A percentile compares a stretch with the other conserved stretches of the same genome.
phyloP scores from a whole-genome alignment of 2,329 filamentous ascomycete species.

The Xylariaceae sp. region DNA sequence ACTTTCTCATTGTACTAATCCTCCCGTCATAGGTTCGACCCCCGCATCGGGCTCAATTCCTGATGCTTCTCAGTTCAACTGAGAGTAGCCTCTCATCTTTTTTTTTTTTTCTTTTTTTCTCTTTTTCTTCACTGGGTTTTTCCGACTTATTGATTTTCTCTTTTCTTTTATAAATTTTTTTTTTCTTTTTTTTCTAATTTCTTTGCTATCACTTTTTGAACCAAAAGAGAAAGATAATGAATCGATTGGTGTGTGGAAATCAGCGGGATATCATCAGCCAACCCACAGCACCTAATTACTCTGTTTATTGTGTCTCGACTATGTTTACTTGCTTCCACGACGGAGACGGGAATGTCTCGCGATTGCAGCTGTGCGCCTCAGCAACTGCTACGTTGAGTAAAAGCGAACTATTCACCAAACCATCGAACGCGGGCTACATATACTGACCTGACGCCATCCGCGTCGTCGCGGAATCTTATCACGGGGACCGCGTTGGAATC shows the following conservation, averaged over 20 bases:
- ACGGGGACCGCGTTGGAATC: background rate
- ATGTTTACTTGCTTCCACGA: no score
- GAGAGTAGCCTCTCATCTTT: slow-evolving; percentile 10
- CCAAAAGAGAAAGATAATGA: no score
- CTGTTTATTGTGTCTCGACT: no score
- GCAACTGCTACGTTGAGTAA: background rate
- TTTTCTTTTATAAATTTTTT: background rate
- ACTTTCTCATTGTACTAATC: background rate
- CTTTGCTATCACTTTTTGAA: no score
- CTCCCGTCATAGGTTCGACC: slow-evolving; percentile 12
- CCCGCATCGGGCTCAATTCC: slow-evolving; percentile 21
- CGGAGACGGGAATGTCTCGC: background rate
- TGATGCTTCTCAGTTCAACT: slow-evolving; percentile 11
- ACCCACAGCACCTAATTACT: no score
- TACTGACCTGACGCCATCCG: background rate
- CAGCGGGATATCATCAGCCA: no score
- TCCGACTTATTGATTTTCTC: background rate
- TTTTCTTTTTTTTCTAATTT: no score
- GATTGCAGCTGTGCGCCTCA: background rate
- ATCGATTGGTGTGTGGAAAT: no score
- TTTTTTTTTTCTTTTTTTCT: background rate
- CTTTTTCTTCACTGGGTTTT: background rate
- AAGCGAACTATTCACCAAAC: background rate
- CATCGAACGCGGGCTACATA: background rate
- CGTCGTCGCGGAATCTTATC: background rate